Percentiles rank a stretch among this genome's conserved stretches.
phyloP scores from a whole-genome alignment of 202 grass and related monocot species.

The Elaeis oleifera region DNA sequence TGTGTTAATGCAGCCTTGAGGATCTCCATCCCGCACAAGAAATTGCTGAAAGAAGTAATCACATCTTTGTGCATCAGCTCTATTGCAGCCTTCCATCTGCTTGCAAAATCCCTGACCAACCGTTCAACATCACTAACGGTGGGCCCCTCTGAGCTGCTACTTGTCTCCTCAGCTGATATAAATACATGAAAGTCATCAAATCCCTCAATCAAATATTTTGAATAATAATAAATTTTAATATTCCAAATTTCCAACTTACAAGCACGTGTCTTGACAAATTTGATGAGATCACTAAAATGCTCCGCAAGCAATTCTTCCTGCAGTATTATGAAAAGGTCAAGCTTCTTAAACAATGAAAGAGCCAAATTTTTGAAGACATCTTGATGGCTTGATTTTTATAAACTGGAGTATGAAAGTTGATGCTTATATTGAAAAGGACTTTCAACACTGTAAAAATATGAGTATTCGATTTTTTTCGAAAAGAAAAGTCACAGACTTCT shows the following conservation, averaged over 20 bases:
- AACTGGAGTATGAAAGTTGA: too few species aligned
- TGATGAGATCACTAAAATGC: conserved; percentile 84
- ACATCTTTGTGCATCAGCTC: conserved; percentile 99
- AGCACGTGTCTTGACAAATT: conserved; percentile 76
- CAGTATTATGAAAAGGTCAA: neutral
- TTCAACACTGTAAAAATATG: too few species aligned
- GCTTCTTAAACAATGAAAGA: too few species aligned
- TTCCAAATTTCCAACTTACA: conserved; percentile 43
- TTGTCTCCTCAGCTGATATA: conserved; percentile 52
- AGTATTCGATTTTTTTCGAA: too few species aligned
- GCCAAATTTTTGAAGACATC: too few species aligned
- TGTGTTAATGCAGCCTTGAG: conserved; percentile 75
- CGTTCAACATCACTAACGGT: conserved; percentile 56
- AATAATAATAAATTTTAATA: conserved; percentile 12
- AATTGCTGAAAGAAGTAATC: conserved; percentile 97
- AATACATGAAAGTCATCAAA: conserved; percentile 4
- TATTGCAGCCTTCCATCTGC: conserved; percentile 77
- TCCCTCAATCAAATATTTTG: conserved; percentile 8
- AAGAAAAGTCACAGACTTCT: too few species aligned
- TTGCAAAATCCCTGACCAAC: conserved; percentile 78
- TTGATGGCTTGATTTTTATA: too few species aligned
- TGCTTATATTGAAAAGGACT: too few species aligned
- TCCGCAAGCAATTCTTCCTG: conserved; percentile 96
- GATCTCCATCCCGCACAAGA: conserved; percentile 95
- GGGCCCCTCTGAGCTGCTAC: conserved; percentile 42